Percentiles rank a stretch among this genome's conserved stretches.
Evolutionary conservation across 2,329 filamentous ascomycete species (phyloP).

Genomic region (Epichloe scottii): DNA sequence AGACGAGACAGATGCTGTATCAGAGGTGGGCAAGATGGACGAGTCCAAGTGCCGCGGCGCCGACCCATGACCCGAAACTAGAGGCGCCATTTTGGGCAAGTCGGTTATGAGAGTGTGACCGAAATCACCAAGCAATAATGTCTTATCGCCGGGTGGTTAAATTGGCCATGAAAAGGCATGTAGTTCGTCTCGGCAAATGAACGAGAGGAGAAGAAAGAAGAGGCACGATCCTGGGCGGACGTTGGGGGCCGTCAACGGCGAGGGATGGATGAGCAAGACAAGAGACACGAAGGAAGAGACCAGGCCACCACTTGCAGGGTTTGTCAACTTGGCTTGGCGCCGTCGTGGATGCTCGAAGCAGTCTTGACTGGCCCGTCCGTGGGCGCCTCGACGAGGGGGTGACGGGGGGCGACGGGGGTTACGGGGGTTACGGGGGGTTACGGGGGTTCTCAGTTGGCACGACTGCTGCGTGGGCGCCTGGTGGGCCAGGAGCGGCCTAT

Average conservation of each 20-base stretch:
- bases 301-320: background rate
- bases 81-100: constrained; percentile 14
- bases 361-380: too few relatives aligned
- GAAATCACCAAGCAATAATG: constrained; percentile 7
- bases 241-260: constrained; percentile 3
- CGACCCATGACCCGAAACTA: constrained; percentile 5
- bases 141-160: constrained; percentile 10
- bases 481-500: constrained; percentile 2
- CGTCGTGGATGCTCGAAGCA: background rate
- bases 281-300: background rate
- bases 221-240: constrained; percentile 1
- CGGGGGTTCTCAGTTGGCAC: background rate
- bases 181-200: constrained; percentile 5
- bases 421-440: background rate
- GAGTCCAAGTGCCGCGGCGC: constrained; percentile 2
- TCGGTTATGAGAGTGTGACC: constrained; percentile 4
- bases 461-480: background rate
- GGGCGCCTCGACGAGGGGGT: background rate
- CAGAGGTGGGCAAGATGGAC: constrained; percentile 16
- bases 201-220: constrained; percentile 1
- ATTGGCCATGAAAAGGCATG: constrained; percentile 10
- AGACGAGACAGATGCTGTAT: constrained; percentile 27
- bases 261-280: background rate
- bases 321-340: background rate
- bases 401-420: too few relatives aligned